Evolutionary conservation across 1,139 yeast species (phyloP), one percentile per base, ranked within the genome.

Genomic region (Debaryomyces fabryi): DNA sequence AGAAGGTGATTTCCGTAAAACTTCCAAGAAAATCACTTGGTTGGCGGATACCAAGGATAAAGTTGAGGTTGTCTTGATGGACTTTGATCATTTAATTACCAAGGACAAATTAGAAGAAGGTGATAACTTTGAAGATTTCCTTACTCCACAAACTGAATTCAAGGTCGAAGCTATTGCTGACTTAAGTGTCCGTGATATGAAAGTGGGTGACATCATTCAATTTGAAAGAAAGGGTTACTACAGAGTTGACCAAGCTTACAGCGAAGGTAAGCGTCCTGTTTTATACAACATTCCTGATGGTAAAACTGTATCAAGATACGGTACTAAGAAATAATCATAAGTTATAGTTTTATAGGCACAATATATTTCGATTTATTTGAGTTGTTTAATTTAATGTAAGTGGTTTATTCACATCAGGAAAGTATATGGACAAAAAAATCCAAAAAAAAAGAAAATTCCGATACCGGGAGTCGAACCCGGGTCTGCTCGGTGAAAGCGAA

Each of bases 201-300:
- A 86, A 76, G 86, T 74, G 56, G 96, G 96, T 53, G 95, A 88
- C 55, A 79, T 90, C 50, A 83, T 90, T 58, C 97, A 90, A 72
- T 88, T 90, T 56, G 97, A 90, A 74, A 86, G 97, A 78, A 90
- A 90, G 80, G 97, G 97, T 56, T 90, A 88, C 79, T 90, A 74
- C 81, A 82, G 92, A 64, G 76, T 89, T 49, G 97, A 90, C 66
- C 65, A 81, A 57, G 69, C 78, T 32, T 78, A 77, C 58, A 64
- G 71, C 39, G 79, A 75, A 48, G 86, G 82, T 45, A 74, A 82
- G 58, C 82, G 83, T 53, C 85, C 82, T 53, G 83, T 86, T 46
- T 85, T 90, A 77, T 90, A 86, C 73, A 85, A 95, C 56, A 88
- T 90, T 59, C 97, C 97, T 52, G 97, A 90, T 67, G 97, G 97